Evolutionary conservation across 345 rosid species (phyloP), one percentile per base, ranked within the genome.

Genomic region (Raphanus raphanistrum): DNA sequence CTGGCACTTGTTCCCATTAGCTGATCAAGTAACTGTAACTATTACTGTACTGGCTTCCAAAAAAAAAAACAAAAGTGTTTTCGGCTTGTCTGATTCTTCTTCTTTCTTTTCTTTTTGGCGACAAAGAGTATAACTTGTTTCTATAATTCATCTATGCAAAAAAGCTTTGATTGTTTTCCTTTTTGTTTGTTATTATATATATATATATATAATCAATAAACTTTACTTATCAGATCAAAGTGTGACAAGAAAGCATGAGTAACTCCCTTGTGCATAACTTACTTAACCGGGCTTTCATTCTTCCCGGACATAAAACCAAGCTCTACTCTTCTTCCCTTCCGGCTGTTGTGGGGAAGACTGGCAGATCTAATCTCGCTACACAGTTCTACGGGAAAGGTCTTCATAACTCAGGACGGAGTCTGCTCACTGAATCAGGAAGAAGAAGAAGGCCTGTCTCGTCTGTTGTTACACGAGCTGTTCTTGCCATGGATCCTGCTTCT

Each of bases 401-500:
- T 61, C 85, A 73, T 15, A 61, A 62, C 76, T 27, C 82, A 63
- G 84, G 77, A 74, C 69, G 79, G 17, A 83, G 80, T 45, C 52
- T 79, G n/a, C 48, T 75, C 45, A 72, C 77, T 75, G 86, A 82
- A 76, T 65, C 66, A n/a, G 82, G 73, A 72, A 21, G 21, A 21
- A 21, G 21, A 21, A 21, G 21, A 21, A 87, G 76, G 35, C 29
- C 84, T 36, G 76, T 79, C 72, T 62, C 82, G 0, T 68, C 21
- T 21, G 21, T 86, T 68, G 63, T 80, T 63, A 86, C 98, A 25
- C 84, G 82, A 43, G 92, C 99, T 63, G 89, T 89, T 7, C 86
- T 95, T 76, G 84, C 94, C 8, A 81, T 84, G 85, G 94, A 88
- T 85, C 85, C 94, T 3, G 70, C 92, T 69, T 86, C 90, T 36